Evolutionary conservation across 768 basidiomycete species (phyloP).

Genomic region (Macrolepiota fuliginosa): DNA sequence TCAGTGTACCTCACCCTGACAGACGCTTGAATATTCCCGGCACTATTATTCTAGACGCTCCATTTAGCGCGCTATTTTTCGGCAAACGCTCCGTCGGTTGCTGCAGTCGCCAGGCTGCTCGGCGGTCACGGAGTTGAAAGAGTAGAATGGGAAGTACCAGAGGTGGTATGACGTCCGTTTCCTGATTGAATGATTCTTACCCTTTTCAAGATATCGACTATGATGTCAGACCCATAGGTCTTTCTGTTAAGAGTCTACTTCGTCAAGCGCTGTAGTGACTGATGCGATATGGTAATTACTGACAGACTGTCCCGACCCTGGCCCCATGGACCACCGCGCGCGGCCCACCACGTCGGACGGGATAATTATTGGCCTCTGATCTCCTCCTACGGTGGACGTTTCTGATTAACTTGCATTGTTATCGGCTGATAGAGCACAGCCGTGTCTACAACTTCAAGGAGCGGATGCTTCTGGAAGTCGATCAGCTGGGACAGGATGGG

Average conservation of each 20-base stretch:
- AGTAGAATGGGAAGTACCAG: constrained; percentile 9
- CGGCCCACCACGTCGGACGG: background rate
- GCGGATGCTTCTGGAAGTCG: constrained; percentile 9
- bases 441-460: background rate
- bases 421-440: constrained; percentile 3
- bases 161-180: constrained; percentile 5
- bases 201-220: background rate
- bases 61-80: background rate
- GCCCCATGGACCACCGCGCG: background rate
- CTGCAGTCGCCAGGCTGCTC: background rate
- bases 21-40: background rate
- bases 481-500: constrained; percentile 5
- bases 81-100: background rate
- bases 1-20: background rate
- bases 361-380: background rate
- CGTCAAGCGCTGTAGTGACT: background rate
- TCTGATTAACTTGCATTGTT: constrained; percentile 6
- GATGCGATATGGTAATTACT: background rate
- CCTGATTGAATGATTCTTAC: constrained; percentile 7
- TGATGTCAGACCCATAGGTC: constrained; percentile 5
- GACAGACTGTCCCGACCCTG: background rate
- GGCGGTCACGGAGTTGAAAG: constrained; percentile 12
- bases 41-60: background rate
- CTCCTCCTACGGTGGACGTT: background rate
- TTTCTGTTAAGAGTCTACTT: background rate